A percentile compares a stretch with the other conserved stretches of the same genome.
Evolutionary conservation across 192 early-diverging fungal genomes (phyloP).

Genomic region (Podila horticola): DNA sequence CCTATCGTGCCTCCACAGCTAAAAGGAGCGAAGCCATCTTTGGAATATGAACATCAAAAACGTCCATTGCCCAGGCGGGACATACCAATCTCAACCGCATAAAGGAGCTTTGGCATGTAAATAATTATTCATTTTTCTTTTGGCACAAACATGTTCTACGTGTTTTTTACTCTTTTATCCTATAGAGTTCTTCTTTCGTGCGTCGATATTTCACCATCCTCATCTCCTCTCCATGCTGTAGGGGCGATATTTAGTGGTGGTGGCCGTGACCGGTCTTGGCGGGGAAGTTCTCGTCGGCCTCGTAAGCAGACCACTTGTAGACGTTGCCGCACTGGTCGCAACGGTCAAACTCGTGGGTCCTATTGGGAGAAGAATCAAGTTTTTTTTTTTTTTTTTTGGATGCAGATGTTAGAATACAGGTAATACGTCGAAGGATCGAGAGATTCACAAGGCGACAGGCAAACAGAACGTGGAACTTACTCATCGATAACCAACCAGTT

Average conservation of each 20-base stretch:
- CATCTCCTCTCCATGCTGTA: neutral
- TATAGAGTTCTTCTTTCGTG: neutral
- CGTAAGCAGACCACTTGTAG: constrained; percentile 53
- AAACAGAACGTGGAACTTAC: constrained; percentile 6
- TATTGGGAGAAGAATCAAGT: neutral
- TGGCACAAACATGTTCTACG: constrained; percentile 4
- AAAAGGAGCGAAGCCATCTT: too few species aligned
- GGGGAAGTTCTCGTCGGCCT: constrained; percentile 28
- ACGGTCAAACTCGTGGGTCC: constrained; percentile 80
- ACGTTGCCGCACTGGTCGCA: constrained; percentile 93
- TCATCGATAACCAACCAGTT: constrained; percentile 91
- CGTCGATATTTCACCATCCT: neutral
- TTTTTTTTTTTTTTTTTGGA: too few species aligned
- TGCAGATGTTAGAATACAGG: neutral
- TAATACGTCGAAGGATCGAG: neutral
- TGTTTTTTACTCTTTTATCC: neutral
- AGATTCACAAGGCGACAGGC: neutral
- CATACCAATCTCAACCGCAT: neutral
- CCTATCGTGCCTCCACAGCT: too few species aligned
- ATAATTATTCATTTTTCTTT: neutral
- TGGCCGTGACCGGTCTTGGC: constrained; percentile 45
- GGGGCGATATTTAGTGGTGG: constrained; percentile 2
- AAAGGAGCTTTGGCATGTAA: neutral
- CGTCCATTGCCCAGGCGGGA: neutral
- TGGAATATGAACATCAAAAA: too few species aligned